phyloP scores from a whole-genome alignment of 148 eudicot species.

The Cornus kousa region DNA sequence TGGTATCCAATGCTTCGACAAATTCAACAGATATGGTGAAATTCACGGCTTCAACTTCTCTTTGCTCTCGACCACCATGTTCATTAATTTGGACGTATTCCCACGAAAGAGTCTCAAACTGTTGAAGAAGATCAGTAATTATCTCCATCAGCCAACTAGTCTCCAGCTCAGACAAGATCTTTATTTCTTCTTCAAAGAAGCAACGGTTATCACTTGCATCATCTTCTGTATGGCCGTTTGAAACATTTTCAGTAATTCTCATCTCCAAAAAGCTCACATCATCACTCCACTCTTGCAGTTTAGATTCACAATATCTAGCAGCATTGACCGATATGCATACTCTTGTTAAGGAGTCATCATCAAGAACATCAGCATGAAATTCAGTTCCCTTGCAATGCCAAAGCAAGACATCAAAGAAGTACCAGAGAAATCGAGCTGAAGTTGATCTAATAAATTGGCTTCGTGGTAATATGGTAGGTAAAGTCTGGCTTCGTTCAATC shows the following conservation, averaged over 20 bases:
- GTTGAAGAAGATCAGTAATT: constrained; percentile 37
- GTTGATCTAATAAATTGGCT: constrained; percentile 39
- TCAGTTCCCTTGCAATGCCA: constrained; percentile 29
- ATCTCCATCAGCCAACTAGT: constrained; percentile 45
- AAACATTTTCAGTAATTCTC: constrained; percentile 33
- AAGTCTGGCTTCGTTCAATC: constrained; percentile 42
- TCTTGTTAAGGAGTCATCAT: constrained; percentile 27
- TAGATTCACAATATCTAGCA: constrained; percentile 43
- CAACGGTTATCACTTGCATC: constrained; percentile 9
- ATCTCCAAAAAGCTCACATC: constrained; percentile 48
- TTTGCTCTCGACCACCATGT: constrained; percentile 17
- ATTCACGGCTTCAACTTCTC: constrained; percentile 8
- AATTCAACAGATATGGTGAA: constrained; percentile 31
- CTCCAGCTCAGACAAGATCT: constrained; percentile 42
- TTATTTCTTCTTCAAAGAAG: constrained; percentile 49
- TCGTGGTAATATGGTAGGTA: constrained; percentile 35
- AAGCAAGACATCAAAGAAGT: constrained; percentile 32
- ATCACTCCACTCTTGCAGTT: constrained; percentile 48
- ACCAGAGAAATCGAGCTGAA: constrained; percentile 34
- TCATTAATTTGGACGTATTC: constrained; percentile 26
- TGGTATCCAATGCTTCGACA: constrained; percentile 38
- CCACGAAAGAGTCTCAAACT: constrained; percentile 33
- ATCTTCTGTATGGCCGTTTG: neutral
- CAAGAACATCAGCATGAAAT: constrained; percentile 16
- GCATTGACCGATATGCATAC: constrained; percentile 42